Evolutionary conservation across 208 protist genomes (phyloP), one percentile per base, ranked within the genome.

Genomic region (Wallacemonas rigidus): DNA sequence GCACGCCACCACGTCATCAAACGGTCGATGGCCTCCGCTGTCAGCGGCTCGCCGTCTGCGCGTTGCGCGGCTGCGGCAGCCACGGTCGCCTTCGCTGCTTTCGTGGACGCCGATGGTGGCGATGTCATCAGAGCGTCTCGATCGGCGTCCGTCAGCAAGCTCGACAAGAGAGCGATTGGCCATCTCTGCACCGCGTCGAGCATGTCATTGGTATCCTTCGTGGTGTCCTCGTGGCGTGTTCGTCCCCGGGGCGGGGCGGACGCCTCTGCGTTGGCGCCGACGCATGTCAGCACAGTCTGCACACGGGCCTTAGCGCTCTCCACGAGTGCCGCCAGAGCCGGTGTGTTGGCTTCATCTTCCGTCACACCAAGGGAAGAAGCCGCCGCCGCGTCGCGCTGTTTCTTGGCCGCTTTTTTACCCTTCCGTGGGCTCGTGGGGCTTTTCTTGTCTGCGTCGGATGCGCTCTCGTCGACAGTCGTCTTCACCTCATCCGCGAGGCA

Each of bases 141-240:
- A 65, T 86, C 81, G 11, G 43, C 62, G 2, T 72, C 35, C 12
- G 64, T 63, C 43, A 90, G 58, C 56, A 90, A 83, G 50, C 62
- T 71, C 50, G 70, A 70, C 2, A 90, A 75, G 69, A 75, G 65
- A 44, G 56, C 50, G 11, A 79, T 64, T 6, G 84, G 76, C 69
- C 75, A 75, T 41, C 65, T 74, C 15, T 76, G 68, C 15, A 86
- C 50, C 38, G 69, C 68, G 17, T 35, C 51, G 15, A 55, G 56
- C 14, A 44, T n/a, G 3, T 26, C 51, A 38, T 14, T 1, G 55
- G 45, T 3, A 39, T 38, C 45, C 48, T 45, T 43, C 38, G 51
- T 26, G 2, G 54, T 7, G 7, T 43, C 9, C 41, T 83, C 74
- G 40, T 69, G 76, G 45, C 79, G 75, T 6, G 67, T 36, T 41